phyloP scores from a whole-genome alignment of 2,329 filamentous ascomycete species.

The Mariannaea sp. region DNA sequence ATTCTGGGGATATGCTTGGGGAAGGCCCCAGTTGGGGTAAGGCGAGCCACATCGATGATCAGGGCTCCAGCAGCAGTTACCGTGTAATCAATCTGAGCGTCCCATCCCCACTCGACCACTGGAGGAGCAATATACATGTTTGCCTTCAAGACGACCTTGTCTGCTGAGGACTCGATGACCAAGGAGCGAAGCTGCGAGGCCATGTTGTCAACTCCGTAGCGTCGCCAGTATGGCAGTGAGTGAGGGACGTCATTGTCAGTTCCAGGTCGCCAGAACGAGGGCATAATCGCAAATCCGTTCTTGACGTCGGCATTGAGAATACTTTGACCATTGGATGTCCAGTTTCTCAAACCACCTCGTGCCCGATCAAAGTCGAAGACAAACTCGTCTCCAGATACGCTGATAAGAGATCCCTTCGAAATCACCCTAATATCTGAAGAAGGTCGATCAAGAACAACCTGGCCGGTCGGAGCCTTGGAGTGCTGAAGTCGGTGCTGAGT shows the following conservation, averaged over 20 bases:
- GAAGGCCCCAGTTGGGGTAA: constrained; percentile 52
- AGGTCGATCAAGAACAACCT: constrained; percentile 8
- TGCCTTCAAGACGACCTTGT: constrained; percentile 57
- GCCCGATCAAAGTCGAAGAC: constrained; percentile 51
- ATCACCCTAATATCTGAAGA: constrained; percentile 33
- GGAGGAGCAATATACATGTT: constrained; percentile 61
- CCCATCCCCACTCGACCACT: constrained; percentile 63
- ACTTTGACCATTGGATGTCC: constrained; percentile 44
- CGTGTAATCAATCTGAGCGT: constrained; percentile 56
- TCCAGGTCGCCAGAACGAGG: constrained; percentile 65
- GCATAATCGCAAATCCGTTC: constrained; percentile 45
- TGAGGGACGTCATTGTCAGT: constrained; percentile 67
- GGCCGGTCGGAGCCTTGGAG: not conserved
- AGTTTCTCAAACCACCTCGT: constrained; percentile 49
- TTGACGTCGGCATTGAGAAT: constrained; percentile 45
- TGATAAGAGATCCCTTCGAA: constrained; percentile 9
- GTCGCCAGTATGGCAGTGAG: constrained; percentile 62
- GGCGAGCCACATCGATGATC: constrained; percentile 49
- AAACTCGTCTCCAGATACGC: constrained; percentile 38
- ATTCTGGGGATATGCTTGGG: constrained; percentile 64
- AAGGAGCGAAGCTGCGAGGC: constrained; percentile 53
- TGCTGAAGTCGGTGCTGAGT: constrained; percentile 50
- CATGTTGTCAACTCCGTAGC: constrained; percentile 53
- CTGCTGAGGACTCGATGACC: constrained; percentile 43
- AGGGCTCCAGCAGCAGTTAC: constrained; percentile 53